Base-by-base conservation (phyloP, 345 rosid species). In the Brassica nigra region DNA sequence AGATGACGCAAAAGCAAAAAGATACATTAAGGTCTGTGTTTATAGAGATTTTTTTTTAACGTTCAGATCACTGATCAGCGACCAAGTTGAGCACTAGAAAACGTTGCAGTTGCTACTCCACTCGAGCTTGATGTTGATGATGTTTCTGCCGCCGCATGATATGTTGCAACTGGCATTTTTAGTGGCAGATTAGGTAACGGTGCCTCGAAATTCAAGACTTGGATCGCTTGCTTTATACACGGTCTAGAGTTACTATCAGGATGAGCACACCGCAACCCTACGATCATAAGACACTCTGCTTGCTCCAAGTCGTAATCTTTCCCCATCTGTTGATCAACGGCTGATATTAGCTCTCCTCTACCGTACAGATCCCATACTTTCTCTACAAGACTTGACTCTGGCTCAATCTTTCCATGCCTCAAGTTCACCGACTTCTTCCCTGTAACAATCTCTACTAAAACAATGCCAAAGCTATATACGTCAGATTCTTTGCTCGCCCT, bases 211-310 rank as follows among this genome's bases (percentile, higher is more conserved):
- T 81, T 82, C 36, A 86, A 73, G n/a, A 83, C 89, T 29, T 86
- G 83, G 55, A 89, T 80, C 1, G 79, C 87, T 65, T 86, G 87
- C 55, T 81, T 74, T 11, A 89, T 83, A 0, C 87, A 78, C 0
- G 89, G 90, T 68, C 85, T 78, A 14, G 49, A 64, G 31, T 8
- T 68, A 6, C 37, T 37, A 71, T 86, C 87, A 28, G 87, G 90
- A 71, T 85, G 86, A 61, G 87, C 84, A 76, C 91, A 86, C 91
- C 89, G 86, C 44, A 86, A 27, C n/a, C 91, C 90, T 6, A 80
- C 82, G 70, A 69, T 68, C 78, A 90, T 78, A 69, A 88, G 65
- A 62, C 82, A 57, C 59, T 80, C 81, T 4, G 58, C 67, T 68
- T 89, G 82, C 70, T 57, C 76, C 69, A 66, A 78, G 28, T 87